Conservation (phyloP, 352 stramenopile species). For the Phytopythium cucurbitacearum region DNA sequence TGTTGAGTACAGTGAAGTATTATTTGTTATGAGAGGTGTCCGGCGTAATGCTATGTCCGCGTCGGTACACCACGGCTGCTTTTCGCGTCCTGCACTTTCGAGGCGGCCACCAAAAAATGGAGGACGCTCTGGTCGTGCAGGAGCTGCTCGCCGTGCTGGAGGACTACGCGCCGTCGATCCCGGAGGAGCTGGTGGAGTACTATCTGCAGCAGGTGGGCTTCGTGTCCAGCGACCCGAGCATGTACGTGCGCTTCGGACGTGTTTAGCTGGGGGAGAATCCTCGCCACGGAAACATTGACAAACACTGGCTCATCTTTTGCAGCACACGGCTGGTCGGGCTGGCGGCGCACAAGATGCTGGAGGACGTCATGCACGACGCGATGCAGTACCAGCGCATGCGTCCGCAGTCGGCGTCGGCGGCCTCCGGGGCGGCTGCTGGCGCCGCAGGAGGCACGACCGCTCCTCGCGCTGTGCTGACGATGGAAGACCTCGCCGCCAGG, state of each 20-base stretch:
- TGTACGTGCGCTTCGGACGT: conserved; percentile 29
- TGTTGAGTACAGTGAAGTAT: no score
- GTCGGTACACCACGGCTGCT: no score
- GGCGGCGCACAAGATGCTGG: conserved; percentile 73
- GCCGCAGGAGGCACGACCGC: conserved; percentile 3
- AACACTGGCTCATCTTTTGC: background rate
- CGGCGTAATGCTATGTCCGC: no score
- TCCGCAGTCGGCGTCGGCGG: conserved; percentile 18
- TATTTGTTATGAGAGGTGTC: no score
- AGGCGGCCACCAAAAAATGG: conserved; percentile 14
- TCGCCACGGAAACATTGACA: background rate
- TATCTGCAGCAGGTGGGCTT: conserved; percentile 75
- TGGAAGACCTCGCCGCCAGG: conserved; percentile 65
- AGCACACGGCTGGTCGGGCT: conserved; percentile 67
- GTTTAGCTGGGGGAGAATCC: no score
- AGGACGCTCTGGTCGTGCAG: conserved; percentile 47
- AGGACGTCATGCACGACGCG: conserved; percentile 74
- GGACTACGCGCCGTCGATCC: conserved; percentile 61
- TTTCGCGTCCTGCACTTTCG: no score
- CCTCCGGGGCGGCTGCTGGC: background rate
- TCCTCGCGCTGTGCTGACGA: conserved; percentile 46
- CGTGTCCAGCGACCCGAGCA: conserved; percentile 54
- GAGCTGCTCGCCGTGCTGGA: conserved; percentile 65
- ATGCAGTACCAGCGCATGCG: conserved; percentile 80
- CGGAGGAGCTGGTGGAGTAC: conserved; percentile 71